phyloP scores from a whole-genome alignment of 2,329 filamentous ascomycete genomes.

The Dothideomycetes sp. region DNA sequence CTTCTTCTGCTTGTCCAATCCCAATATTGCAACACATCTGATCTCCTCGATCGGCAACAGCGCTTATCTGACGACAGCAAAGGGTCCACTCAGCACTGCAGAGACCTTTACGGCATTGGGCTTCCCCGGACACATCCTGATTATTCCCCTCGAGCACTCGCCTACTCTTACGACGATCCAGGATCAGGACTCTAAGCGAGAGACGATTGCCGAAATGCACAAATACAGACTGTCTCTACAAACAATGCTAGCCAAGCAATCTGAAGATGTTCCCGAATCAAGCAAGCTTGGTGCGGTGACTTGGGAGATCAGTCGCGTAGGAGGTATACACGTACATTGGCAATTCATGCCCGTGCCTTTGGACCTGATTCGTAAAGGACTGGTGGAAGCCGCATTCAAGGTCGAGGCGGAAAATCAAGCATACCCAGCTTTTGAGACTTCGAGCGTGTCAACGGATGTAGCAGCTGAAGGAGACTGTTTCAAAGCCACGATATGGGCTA shows the following conservation, averaged over 20 bases:
- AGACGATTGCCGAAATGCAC: slow-evolving; percentile 71
- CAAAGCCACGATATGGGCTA: slow-evolving; percentile 27
- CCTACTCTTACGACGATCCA: slow-evolving; percentile 64
- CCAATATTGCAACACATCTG: slow-evolving; percentile 74
- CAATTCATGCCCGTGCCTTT: slow-evolving; percentile 74
- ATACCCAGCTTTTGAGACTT: slow-evolving; percentile 43
- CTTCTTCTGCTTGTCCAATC: slow-evolving; percentile 92
- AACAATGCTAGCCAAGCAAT: slow-evolving; percentile 52
- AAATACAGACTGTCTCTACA: slow-evolving; percentile 70
- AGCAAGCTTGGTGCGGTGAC: slow-evolving; percentile 67
- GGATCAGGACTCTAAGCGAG: slow-evolving; percentile 42
- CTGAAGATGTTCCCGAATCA: slow-evolving; percentile 5
- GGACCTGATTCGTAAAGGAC: slow-evolving; percentile 57
- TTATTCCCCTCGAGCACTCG: slow-evolving; percentile 78
- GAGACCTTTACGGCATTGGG: slow-evolving; percentile 62
- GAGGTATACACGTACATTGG: slow-evolving; percentile 86
- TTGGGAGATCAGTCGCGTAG: slow-evolving; percentile 79
- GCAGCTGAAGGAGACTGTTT: slow-evolving; percentile 25
- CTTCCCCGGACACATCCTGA: slow-evolving; percentile 80
- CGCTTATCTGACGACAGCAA: slow-evolving; percentile 81
- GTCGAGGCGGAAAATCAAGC: slow-evolving; percentile 72
- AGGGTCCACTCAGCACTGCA: slow-evolving; percentile 70
- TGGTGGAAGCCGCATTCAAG: slow-evolving; percentile 82
- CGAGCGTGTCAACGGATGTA: slow-evolving; percentile 3
- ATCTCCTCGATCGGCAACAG: slow-evolving; percentile 83